Percentiles rank a stretch among this genome's conserved stretches.
Conservation (phyloP, 345 rosid species). For the Acer saccharum region DNA sequence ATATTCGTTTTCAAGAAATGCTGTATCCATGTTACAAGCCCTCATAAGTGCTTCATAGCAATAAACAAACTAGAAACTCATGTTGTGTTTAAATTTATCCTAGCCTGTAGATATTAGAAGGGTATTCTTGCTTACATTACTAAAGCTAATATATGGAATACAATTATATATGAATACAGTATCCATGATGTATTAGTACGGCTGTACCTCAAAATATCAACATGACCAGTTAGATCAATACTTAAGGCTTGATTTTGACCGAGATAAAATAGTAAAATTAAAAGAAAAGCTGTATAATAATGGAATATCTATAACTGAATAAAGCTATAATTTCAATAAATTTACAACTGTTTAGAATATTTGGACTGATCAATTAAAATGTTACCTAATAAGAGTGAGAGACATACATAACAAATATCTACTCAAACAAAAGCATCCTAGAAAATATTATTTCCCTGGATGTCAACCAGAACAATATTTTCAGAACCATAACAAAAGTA, state of each 20-base stretch:
- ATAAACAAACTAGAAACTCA: background rate
- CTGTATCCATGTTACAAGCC: background rate
- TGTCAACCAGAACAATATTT: constrained; percentile 9
- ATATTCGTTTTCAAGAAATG: background rate
- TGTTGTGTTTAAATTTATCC: background rate
- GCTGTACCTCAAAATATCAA: background rate
- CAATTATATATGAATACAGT: background rate
- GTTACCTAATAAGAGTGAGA: background rate
- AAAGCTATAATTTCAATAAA: background rate
- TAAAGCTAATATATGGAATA: background rate
- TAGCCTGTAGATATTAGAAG: background rate
- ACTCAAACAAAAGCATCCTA: background rate
- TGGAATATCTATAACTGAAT: background rate
- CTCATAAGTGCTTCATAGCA: background rate
- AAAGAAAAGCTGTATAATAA: background rate
- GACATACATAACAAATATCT: background rate
- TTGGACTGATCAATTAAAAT: background rate
- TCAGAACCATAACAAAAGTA: constrained; percentile 1
- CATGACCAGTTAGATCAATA: background rate
- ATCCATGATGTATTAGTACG: background rate
- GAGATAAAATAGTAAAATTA: background rate
- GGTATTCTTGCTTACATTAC: background rate
- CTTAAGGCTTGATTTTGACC: background rate
- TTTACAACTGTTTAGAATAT: constrained; percentile 1
- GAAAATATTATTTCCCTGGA: background rate